Percentiles rank a stretch among this genome's conserved stretches.
phyloP scores from a whole-genome alignment of 129 eudicot genomes.

The Escallonia herrerae region DNA sequence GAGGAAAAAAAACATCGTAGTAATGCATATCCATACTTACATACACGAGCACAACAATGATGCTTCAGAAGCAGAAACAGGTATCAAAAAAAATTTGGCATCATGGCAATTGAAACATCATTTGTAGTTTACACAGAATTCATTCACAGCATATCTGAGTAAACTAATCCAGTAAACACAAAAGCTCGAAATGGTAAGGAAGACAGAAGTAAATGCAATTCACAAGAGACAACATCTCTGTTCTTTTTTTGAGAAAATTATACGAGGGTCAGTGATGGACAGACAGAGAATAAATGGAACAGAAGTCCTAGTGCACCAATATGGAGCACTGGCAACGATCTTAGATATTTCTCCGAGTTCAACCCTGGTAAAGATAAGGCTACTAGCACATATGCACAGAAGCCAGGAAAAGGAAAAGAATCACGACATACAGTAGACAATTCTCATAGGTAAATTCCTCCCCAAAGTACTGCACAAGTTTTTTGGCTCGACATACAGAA shows the following conservation, averaged over 20 bases:
- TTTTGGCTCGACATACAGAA: slow-evolving; percentile 69
- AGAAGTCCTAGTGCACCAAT: not conserved
- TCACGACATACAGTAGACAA: slow-evolving; percentile 52
- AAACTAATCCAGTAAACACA: too few relatives aligned
- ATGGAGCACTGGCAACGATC: not conserved
- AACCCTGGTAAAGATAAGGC: not conserved
- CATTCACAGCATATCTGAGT: too few relatives aligned
- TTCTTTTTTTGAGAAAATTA: not conserved
- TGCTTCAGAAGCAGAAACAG: too few relatives aligned
- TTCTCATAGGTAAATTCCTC: slow-evolving; percentile 47
- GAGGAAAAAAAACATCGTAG: not conserved
- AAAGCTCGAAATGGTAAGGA: not conserved
- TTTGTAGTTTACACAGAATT: too few relatives aligned
- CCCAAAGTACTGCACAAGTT: slow-evolving; percentile 86
- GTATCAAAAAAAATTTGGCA: slow-evolving; percentile 1
- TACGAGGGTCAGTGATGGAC: not conserved
- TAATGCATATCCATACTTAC: too few relatives aligned
- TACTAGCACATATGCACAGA: not conserved
- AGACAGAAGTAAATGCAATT: too few relatives aligned
- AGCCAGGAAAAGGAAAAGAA: slow-evolving; percentile 10
- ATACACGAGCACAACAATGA: too few relatives aligned
- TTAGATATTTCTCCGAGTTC: not conserved
- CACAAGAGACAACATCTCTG: not conserved
- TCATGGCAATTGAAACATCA: not conserved
- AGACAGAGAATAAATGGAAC: not conserved